Percentiles rank a stretch among this genome's conserved stretches.
Conservation (phyloP, 2,329 filamentous ascomycete genomes). For the Orbilia ellipsospora region DNA sequence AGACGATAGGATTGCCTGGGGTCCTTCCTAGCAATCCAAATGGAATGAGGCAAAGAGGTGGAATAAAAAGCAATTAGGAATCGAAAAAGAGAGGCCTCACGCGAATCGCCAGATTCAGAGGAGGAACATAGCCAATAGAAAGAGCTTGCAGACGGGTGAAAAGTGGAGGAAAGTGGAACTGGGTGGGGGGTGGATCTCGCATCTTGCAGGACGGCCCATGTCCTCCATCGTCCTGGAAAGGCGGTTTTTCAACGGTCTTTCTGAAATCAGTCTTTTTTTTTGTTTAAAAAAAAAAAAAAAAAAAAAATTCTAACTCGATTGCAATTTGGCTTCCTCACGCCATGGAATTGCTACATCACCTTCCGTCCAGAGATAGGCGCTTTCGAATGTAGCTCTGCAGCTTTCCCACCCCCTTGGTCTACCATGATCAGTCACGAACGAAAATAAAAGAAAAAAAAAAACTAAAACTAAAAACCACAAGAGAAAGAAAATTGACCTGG, state of each 20-base stretch:
- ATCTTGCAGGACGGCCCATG: conserved; percentile 55
- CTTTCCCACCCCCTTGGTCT: conserved; percentile 15
- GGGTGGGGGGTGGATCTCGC: conserved; percentile 55
- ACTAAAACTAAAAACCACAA: background rate
- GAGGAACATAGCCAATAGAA: conserved; percentile 53
- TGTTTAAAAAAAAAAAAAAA: too few species aligned
- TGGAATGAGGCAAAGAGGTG: background rate
- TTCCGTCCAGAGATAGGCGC: too few species aligned
- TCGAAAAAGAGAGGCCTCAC: conserved; percentile 48
- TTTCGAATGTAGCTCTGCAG: background rate
- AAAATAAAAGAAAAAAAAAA: background rate
- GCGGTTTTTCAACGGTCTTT: conserved; percentile 49
- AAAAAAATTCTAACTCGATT: too few species aligned
- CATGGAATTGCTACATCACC: background rate
- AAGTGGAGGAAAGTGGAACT: conserved; percentile 53
- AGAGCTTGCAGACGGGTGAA: conserved; percentile 52
- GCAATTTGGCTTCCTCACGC: conserved; percentile 2
- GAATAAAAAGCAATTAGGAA: conserved; percentile 38
- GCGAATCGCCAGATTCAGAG: conserved; percentile 54
- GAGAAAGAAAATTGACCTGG: background rate
- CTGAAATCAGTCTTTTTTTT: conserved; percentile 28
- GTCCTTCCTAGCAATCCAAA: background rate
- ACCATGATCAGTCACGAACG: background rate
- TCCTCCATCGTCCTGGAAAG: conserved; percentile 48
- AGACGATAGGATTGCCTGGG: too few species aligned